Conservation (phyloP, 139 green algal species). For the Nannochloris sp. region DNA sequence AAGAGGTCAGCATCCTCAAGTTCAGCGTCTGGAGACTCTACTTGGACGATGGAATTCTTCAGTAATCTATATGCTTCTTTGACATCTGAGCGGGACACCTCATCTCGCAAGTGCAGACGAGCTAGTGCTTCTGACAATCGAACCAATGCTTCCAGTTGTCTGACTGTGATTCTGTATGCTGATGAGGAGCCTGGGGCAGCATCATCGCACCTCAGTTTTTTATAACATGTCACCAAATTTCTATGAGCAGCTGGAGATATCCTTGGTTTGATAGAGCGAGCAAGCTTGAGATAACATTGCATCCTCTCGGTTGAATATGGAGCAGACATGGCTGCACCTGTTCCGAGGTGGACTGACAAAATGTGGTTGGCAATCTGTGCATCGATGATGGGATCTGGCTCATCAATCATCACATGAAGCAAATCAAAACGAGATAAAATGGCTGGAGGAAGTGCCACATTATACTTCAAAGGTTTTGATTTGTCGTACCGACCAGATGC, state of each 20-base stretch:
- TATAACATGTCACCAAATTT: conserved; percentile 74
- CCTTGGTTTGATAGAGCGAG: conserved; percentile 72
- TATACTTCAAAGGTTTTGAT: conserved; percentile 79
- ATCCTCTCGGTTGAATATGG: conserved; percentile 79
- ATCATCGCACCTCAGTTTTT: conserved; percentile 75
- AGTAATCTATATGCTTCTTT: conserved; percentile 56
- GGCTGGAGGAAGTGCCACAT: conserved; percentile 78
- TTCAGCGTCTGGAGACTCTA: conserved; percentile 68
- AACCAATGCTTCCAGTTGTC: conserved; percentile 92
- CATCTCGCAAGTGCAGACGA: conserved; percentile 32
- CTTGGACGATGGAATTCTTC: conserved; percentile 80
- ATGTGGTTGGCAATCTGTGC: conserved; percentile 74
- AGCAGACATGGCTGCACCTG: conserved; percentile 24
- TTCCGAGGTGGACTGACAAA: conserved; percentile 50
- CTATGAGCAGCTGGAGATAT: conserved; percentile 50
- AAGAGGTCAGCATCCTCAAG: conserved; percentile 51
- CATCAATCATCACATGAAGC: conserved; percentile 91
- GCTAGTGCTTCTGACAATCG: conserved; percentile 78
- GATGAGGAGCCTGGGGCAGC: conserved; percentile 63
- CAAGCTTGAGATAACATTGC: conserved; percentile 94
- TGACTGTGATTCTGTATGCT: conserved; percentile 81
- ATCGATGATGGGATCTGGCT: conserved; percentile 70
- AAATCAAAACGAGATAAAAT: conserved; percentile 91
- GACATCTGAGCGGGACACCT: conserved; percentile 50
- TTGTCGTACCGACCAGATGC: conserved; percentile 86